Evolutionary conservation across 768 basidiomycete species (phyloP), one percentile per base, ranked within the genome.

Genomic region (Amanita polypyramis): DNA sequence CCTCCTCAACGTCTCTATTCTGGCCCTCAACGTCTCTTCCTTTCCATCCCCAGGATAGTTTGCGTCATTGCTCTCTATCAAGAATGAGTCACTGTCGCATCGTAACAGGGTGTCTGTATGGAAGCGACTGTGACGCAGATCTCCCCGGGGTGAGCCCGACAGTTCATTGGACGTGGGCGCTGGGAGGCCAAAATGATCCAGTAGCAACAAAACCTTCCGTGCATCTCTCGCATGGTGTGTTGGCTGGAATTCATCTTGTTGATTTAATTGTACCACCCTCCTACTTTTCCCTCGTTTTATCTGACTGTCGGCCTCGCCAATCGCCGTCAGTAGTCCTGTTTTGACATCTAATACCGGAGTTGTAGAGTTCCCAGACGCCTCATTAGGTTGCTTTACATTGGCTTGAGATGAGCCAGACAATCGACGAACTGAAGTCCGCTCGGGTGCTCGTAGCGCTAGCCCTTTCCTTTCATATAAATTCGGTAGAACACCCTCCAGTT

Each of bases 1-100:
- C 51, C 78, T 73, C 62, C 87, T 80, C 61, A 94, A 57, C 14
- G 82, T 82, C 68, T 93, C 91, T 43, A 94, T 84, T 56, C 74
- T 74, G 48, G 77, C 75, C 40, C 91, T 73, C 61, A 85, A 89
- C 37, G 79, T 74, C 49, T 89, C 89, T 20, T 75, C 84, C 49
- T 53, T 51, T 58, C 58, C 23, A 51, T 53, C 45, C 34, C 19
- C 14, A 54, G 48, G 23, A 19, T n/a, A 14, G 3, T 12, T 12
- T 9, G 5, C 33, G 9, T 5, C 2, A 11, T 45, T 14, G 14
- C 2, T 35, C 11, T 34, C 33, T 5, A 9, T 10, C 33, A 45
- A 20, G 29, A 21, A n/a, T 20, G 43, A 12, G 23, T 45, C 34
- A 34, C 35, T 14, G 34, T n/a, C 23, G 5, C 15, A 10, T 5